phyloP scores from a whole-genome alignment of 225 moss, liverwort and hornwort species.

The Pseudoscleropodium purum region DNA sequence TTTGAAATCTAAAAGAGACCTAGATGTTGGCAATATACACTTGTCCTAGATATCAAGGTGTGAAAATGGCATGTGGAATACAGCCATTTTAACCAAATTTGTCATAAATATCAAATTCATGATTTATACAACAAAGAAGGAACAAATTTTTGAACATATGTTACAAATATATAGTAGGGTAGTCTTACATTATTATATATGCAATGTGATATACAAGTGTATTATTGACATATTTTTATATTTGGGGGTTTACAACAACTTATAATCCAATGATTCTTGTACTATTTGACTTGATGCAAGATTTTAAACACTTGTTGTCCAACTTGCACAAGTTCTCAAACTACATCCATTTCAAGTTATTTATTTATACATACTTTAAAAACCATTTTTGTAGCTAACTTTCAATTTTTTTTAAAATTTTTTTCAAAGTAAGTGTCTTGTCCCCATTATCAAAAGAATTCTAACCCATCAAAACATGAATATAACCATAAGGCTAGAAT shows the following conservation, averaged over 20 bases:
- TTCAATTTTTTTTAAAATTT: too few relatives aligned
- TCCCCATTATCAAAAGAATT: background rate
- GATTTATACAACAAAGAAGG: background rate
- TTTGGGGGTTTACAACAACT: background rate
- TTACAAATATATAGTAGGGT: background rate
- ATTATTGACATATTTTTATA: background rate
- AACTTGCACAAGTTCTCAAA: background rate
- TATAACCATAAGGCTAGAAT: background rate
- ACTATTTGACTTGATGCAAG: background rate
- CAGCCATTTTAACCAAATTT: too few relatives aligned
- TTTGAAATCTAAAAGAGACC: too few relatives aligned
- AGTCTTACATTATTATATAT: background rate
- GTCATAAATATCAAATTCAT: background rate
- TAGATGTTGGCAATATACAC: too few relatives aligned
- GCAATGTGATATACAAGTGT: background rate
- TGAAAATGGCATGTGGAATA: too few relatives aligned
- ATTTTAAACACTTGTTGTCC: background rate
- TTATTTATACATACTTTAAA: too few relatives aligned
- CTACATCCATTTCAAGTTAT: background rate
- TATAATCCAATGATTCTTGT: background rate
- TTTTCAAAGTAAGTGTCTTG: background rate
- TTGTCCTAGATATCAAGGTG: too few relatives aligned
- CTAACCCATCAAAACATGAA: background rate
- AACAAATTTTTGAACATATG: rapidly evolving
- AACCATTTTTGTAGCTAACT: background rate